Base-by-base conservation (phyloP, 2,329 filamentous ascomycete genomes). In the Trichoderma guizhouense region DNA sequence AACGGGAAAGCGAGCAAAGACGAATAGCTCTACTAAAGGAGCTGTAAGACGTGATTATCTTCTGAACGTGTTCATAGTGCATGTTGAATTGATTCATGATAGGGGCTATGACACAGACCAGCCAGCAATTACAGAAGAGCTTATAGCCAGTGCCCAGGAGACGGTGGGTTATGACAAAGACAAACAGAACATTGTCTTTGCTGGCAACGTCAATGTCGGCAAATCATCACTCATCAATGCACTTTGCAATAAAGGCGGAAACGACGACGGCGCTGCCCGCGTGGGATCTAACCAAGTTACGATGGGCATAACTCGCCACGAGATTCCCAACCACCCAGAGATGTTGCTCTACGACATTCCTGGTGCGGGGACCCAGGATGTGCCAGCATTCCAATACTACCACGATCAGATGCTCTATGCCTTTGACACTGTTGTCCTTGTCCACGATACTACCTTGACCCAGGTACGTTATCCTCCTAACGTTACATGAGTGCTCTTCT, bases 21-120 rank as follows among this genome's bases (percentile, higher is more conserved):
- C 18, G 7, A 3, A 2, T 14, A 14, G 57, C 3, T 7, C 18
- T 60, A 2, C 57, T 34, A 1, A 5, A 34, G 1, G 57, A 60
- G 3, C 28, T 60, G 28, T 60, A 6, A 60, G 57, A 7, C 28
- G 0, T 21, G 47, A 1, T n/a, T 7, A 3, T 58, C 15, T 8
- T 21, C 5, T 6, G 0, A 12, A 1, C 1, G 3, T 1, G 26
- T n/a, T n/a, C 3, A n/a, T 12, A 2, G 4, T 21, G 15, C 3
- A 18, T 1, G 2, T 9, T 14, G 0, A 28, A 18, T 9, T 57
- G 28, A 55, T 14, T 18, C 55, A 30, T 32, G 18, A 9, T 6
- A 60, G 57, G 7, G 57, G 57, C 5, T 60, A 32, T 14, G 7
- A 32, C 3, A 1, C 15, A 6, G 57, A 34, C 9, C 18, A 32